Conservation (phyloP, 345 rosid genomes). For the Aethionema arabicum region DNA sequence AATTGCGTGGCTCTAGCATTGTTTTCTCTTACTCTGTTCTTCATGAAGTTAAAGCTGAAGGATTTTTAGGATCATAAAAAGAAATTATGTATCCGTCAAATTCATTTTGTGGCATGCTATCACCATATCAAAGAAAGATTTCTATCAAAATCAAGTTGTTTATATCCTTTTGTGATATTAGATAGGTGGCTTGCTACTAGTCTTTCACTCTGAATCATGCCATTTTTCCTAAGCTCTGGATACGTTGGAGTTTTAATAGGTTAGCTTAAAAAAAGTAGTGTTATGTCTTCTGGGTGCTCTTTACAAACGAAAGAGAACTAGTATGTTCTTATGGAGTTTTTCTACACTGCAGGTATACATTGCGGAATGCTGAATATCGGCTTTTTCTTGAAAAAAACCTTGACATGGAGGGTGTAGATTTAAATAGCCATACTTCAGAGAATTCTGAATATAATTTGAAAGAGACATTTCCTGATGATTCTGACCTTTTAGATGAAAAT, state of each 20-base stretch:
- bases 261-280: neutral
- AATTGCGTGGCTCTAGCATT: neutral
- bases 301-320: neutral
- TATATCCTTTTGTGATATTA: conserved; percentile 4
- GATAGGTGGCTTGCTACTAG: neutral
- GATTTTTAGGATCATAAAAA: neutral
- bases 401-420: conserved; percentile 48
- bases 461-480: conserved; percentile 40
- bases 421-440: conserved; percentile 43
- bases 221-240: neutral
- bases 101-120: neutral
- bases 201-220: neutral
- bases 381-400: conserved; percentile 88
- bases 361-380: conserved; percentile 88
- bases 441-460: conserved; percentile 41
- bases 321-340: conserved; percentile 10
- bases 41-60: neutral
- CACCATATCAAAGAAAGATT: neutral
- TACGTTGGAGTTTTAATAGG: neutral
- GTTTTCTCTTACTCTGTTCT: neutral
- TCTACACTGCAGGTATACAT: conserved; percentile 62
- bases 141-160: neutral
- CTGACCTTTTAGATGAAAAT: conserved; percentile 36
- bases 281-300: neutral
- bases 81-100: neutral